Evolutionary conservation across 352 stramenopile species (phyloP).

Genomic region (Globisporangium paroecandrum): DNA sequence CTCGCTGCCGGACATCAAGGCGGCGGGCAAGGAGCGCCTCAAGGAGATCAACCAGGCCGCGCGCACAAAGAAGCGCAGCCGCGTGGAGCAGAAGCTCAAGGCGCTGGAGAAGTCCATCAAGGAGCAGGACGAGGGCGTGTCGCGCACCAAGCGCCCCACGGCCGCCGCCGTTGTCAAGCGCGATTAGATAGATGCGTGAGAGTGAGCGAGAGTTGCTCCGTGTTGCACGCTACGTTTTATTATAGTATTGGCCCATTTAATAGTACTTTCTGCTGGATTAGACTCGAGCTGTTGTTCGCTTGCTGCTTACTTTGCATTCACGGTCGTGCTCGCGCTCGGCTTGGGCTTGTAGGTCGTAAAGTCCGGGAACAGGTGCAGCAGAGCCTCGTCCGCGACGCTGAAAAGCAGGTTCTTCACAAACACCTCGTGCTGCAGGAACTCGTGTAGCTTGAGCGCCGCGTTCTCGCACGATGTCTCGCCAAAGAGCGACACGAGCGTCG

Average conservation of each 20-base stretch:
- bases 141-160: constrained; percentile 40
- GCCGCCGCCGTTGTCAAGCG: constrained; percentile 35
- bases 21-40: constrained; percentile 72
- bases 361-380: constrained; percentile 76
- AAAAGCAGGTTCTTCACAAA: constrained; percentile 86
- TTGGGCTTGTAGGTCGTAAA: constrained; percentile 49
- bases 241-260: constrained; percentile 6
- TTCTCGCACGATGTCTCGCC: constrained; percentile 72
- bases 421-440: constrained; percentile 86
- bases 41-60: constrained; percentile 82
- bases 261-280: constrained; percentile 10
- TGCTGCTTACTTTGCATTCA: background rate
- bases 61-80: constrained; percentile 84
- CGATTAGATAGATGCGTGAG: constrained; percentile 1
- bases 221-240: constrained; percentile 2
- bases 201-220: background rate
- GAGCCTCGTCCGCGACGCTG: constrained; percentile 70
- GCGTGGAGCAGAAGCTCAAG: constrained; percentile 77
- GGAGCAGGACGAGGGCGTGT: constrained; percentile 65
- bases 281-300: background rate
- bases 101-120: constrained; percentile 77
- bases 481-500: constrained; percentile 70
- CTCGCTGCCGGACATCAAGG: constrained; percentile 59
- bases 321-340: constrained; percentile 1
- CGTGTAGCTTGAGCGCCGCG: constrained; percentile 78